phyloP scores from a whole-genome alignment of 108 stramenopile genomes.

The Cyclotella cryptica region DNA sequence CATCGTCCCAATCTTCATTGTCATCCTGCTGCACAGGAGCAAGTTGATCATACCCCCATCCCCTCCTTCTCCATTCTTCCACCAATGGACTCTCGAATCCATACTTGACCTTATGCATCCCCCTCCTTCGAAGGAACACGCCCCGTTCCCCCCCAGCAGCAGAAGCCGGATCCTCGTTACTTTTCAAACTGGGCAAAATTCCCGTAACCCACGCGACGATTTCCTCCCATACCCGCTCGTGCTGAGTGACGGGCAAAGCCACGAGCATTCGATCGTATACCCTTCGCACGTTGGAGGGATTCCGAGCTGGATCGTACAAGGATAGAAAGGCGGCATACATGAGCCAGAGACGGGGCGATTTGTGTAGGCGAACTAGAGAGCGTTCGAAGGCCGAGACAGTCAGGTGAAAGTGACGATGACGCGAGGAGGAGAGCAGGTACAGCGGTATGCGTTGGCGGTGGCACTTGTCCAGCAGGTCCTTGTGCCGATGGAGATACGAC shows the following conservation, averaged over 20 bases:
- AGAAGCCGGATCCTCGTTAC: not conserved
- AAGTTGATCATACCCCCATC: slow-evolving; percentile 37
- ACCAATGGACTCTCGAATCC: slow-evolving; percentile 49
- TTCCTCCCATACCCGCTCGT: slow-evolving; percentile 90
- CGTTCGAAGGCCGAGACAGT: slow-evolving; percentile 72
- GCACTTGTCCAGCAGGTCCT: slow-evolving; percentile 2
- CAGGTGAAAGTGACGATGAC: slow-evolving; percentile 19
- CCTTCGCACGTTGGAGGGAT: slow-evolving; percentile 67
- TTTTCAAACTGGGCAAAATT: slow-evolving; percentile 53
- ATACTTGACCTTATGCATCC: slow-evolving; percentile 50
- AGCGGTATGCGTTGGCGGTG: slow-evolving; percentile 14
- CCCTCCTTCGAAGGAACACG: slow-evolving; percentile 19
- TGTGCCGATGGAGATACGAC: not conserved
- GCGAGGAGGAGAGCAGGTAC: slow-evolving; percentile 18
- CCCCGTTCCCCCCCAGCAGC: not conserved
- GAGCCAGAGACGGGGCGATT: slow-evolving; percentile 96
- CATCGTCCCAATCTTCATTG: not conserved
- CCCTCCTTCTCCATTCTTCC: slow-evolving; percentile 41
- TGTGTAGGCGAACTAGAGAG: slow-evolving; percentile 81
- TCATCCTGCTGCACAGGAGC: not conserved
- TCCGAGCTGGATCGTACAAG: slow-evolving; percentile 28
- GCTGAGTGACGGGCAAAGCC: slow-evolving; percentile 94
- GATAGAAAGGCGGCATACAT: slow-evolving; percentile 62
- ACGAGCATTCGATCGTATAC: slow-evolving; percentile 92
- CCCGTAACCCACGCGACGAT: slow-evolving; percentile 77